Evolutionary conservation across 1,284 basidiomycete species (phyloP).

Genomic region (Malassezia psittaci): DNA sequence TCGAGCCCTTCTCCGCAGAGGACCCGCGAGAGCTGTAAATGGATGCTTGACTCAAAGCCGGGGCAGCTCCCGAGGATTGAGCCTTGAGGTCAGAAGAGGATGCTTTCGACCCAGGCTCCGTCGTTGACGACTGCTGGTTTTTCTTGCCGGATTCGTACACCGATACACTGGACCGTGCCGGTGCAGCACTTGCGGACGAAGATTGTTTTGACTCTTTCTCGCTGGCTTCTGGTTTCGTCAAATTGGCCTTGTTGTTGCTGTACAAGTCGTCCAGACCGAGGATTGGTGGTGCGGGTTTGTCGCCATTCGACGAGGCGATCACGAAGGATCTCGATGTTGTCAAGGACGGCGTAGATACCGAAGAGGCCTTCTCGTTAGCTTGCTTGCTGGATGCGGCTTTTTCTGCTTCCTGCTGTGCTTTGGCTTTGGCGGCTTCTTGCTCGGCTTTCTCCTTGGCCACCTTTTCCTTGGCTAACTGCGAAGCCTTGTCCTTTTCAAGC

Average conservation of each 20-base stretch:
- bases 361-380: neutral
- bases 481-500: neutral
- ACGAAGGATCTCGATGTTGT: neutral
- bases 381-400: neutral
- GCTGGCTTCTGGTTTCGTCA: neutral
- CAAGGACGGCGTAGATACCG: too few relatives aligned
- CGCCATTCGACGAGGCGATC: neutral
- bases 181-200: too few relatives aligned
- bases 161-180: too few relatives aligned
- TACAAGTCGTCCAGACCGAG: neutral
- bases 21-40: neutral
- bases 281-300: neutral
- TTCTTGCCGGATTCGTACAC: neutral
- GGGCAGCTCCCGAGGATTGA: neutral
- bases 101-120: neutral
- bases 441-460: slow-evolving; percentile 1
- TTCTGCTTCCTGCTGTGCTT: neutral
- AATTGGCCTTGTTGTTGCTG: neutral
- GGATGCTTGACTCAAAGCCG: neutral
- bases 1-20: too few relatives aligned
- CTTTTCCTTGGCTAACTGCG: neutral
- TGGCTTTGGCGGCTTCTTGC: neutral
- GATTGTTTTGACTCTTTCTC: too few relatives aligned
- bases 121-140: neutral
- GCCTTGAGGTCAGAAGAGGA: neutral